Evolutionary conservation across 2,329 filamentous ascomycete genomes (phyloP).

Genomic region (Thielaviopsis ethacetica): DNA sequence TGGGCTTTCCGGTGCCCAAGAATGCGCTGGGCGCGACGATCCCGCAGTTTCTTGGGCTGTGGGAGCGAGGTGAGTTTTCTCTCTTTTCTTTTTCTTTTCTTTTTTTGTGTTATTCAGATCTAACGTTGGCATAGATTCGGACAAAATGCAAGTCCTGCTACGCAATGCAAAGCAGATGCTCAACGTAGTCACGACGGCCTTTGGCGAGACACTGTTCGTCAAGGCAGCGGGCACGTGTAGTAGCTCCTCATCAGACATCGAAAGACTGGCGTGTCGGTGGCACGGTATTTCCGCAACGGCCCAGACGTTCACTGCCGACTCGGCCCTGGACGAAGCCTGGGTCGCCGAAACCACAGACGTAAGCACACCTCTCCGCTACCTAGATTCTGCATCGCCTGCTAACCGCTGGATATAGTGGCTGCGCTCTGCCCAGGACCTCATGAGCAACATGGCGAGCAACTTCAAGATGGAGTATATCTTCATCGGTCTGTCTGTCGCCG

Average conservation of each 20-base stretch:
- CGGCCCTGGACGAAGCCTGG: not conserved
- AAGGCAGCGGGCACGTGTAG: not conserved
- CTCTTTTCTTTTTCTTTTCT: not conserved
- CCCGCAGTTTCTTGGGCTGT: conserved; percentile 60
- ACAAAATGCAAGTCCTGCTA: conserved; percentile 52
- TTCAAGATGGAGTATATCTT: conserved; percentile 46
- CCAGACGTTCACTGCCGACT: not conserved
- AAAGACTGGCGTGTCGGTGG: conserved; percentile 57
- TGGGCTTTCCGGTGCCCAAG: conserved; percentile 74
- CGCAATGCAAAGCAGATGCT: conserved; percentile 71
- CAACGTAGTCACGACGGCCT: conserved; percentile 58
- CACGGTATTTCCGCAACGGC: conserved; percentile 15
- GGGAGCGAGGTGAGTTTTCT: conserved; percentile 40
- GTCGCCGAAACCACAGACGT: conserved; percentile 2
- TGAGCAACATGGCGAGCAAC: conserved; percentile 85
- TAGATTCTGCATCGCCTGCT: not conserved
- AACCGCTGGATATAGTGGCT: conserved; percentile 35
- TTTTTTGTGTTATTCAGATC: not conserved
- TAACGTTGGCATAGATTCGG: conserved; percentile 28
- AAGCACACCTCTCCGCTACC: not conserved
- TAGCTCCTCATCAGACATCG: conserved; percentile 22
- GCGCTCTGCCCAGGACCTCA: conserved; percentile 53
- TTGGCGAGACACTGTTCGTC: conserved; percentile 28
- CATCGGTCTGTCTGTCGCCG: conserved; percentile 26
- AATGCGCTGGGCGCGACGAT: conserved; percentile 88